Evolutionary conservation across 2,329 filamentous ascomycete genomes (phyloP), one percentile per base, ranked within the genome.

Genomic region (Sarocladiaceae sp.): DNA sequence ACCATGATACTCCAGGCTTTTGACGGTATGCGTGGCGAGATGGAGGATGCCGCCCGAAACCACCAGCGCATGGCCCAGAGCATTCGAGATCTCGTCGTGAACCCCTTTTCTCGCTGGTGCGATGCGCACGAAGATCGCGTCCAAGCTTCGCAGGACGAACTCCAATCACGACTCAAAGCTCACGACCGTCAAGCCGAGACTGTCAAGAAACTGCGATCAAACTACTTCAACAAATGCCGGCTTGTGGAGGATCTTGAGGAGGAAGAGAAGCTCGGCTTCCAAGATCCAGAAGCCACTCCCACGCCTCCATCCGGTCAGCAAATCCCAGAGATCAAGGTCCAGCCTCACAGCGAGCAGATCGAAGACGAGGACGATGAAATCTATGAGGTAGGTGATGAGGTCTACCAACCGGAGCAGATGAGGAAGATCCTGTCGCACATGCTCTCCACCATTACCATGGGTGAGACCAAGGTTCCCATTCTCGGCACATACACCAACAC

Each of bases 171-270:
- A 47, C 90, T 97, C 66, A 96, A 95, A 71, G 78, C 86, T 49
- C 89, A 97, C 64, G 88, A 95, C 61, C 87, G 86, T 53, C 94
- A 98, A 65, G 84, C 85, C 47, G 93, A 98, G 50, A 65, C 78
- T 16, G 88, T 95, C 49, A 88, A 89, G 74, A 97, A 97, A 68
- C 78, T 96, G 55, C 82, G 93, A 51, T 95, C 87, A 64, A 86
- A 88, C 55, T 98, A 98, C 68, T 97, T 97, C 76, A 98, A 97
- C 73, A 98, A 97, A 68, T 98, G 93, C 63, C 84, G 94, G 41
- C 72, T 96, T 50, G 85, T 97, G 6, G 94, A 98, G 62, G 93
- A 98, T 60, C 70, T 97, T 48, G 93, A 98, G 63, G 93, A 98
- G 66, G 94, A 98, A 71, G 95, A 96, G 64, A 97, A 98, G 67